These are phyloP conservation scores for Erythrobasidium yunnanense DNA, from an alignment of 768 basidiomycete genomes.

Conservation along the genomic window DNA sequence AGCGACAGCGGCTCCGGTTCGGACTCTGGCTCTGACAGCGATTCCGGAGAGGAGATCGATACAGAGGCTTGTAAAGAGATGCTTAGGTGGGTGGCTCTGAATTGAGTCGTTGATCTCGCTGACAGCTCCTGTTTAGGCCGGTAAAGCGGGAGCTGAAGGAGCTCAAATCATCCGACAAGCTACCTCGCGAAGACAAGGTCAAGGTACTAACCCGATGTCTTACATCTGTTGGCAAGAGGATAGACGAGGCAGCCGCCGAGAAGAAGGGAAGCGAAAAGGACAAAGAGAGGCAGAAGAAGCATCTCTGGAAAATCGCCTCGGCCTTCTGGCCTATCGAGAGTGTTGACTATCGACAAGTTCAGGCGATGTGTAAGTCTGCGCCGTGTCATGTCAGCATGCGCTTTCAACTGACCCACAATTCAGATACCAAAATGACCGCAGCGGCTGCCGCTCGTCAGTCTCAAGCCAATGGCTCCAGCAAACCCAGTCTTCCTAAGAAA, in stretches of 20 bases:
- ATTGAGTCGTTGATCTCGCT: not conserved
- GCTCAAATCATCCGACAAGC: slow-evolving; percentile 80
- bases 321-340: slow-evolving; percentile 23
- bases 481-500: not conserved
- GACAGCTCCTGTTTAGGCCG: slow-evolving; percentile 64
- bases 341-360: not conserved
- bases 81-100: slow-evolving; percentile 46
- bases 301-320: slow-evolving; percentile 32
- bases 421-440: not conserved
- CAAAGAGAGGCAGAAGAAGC: slow-evolving; percentile 32
- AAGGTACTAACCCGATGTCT: slow-evolving; percentile 89
- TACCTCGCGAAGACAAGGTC: slow-evolving; percentile 92
- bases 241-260: slow-evolving; percentile 54
- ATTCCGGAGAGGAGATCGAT: slow-evolving; percentile 32
- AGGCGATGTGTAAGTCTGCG: slow-evolving; percentile 17
- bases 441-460: not conserved
- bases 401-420: not conserved
- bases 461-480: not conserved
- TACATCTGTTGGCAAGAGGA: slow-evolving; percentile 81
- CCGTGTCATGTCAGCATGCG: not conserved
- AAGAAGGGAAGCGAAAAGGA: not conserved
- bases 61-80: slow-evolving; percentile 48
- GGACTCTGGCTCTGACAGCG: not conserved
- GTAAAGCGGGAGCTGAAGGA: slow-evolving; percentile 97
- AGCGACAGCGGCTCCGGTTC: slow-evolving; percentile 44